Evolutionary conservation across 768 basidiomycete genomes (phyloP).

Genomic region (Neoboletus magnificus): DNA sequence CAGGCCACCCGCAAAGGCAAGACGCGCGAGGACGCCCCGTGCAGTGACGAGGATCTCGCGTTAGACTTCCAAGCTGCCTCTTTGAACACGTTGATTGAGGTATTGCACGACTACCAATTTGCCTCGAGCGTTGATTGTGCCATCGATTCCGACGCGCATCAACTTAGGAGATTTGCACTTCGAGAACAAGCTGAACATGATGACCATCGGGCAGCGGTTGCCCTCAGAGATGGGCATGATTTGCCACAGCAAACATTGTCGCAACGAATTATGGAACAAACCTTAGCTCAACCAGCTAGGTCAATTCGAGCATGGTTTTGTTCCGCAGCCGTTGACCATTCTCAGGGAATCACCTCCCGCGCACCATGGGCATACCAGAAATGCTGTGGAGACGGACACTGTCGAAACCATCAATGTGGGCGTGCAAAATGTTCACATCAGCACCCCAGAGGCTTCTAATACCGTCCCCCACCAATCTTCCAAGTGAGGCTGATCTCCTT

Average conservation of each 20-base stretch:
- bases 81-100: constrained; percentile 26
- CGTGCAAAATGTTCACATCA: constrained; percentile 2
- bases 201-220: constrained; percentile 41
- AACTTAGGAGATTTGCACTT: constrained; percentile 30
- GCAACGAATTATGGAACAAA: constrained; percentile 13
- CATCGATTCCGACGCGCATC: constrained; percentile 32
- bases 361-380: not conserved
- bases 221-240: constrained; percentile 31
- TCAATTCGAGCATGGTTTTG: not conserved
- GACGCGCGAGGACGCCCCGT: constrained; percentile 25
- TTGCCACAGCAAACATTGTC: constrained; percentile 16
- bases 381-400: not conserved
- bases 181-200: constrained; percentile 39
- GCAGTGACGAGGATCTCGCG: constrained; percentile 46
- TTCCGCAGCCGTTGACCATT: constrained; percentile 1
- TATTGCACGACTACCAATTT: constrained; percentile 37
- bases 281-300: not conserved
- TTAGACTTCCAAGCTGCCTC: constrained; percentile 40
- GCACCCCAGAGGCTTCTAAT: not conserved
- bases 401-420: not conserved
- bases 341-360: not conserved
- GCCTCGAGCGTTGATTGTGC: constrained; percentile 44
- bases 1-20: constrained; percentile 39
- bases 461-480: not conserved
- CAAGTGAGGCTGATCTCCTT: constrained; percentile 1